Base-by-base conservation (phyloP, 768 basidiomycete species). In the Boletus reticulatus region DNA sequence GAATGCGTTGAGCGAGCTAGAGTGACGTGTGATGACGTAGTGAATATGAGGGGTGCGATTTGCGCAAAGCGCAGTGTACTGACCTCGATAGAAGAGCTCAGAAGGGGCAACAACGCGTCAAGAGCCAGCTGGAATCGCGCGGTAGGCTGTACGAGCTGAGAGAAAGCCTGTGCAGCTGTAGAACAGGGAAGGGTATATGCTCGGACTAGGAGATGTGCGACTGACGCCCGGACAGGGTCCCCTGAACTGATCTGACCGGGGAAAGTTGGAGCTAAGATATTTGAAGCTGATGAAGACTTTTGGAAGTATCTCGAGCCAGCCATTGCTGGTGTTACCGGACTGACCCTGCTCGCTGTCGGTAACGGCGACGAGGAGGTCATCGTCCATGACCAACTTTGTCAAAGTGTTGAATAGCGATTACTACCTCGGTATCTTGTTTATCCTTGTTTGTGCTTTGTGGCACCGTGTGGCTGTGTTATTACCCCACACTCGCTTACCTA, bases 111-210 rank as follows among this genome's bases (percentile, higher is more conserved):
- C 67, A 92, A 74, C 75, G 84, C 86, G 76, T 92, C 89, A 62
- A 92, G 81, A 66, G 89, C 89, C 72, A 91, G 81, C 78, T 90
- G 88, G 73, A 92, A 92, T 59, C 88, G 83, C 73, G 86, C 80
- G 48, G 81, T 84, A 20, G 85, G 84, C 68, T 87, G 87, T 20
- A 91, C 87, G 55, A 89, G 81, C 70, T 89, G 86, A 36, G 78
- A 74, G 70, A 89, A 92, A 1, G 88, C 85, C 64, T 86, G 82
- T 42, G 87, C 85, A 8, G 85, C 88, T 16, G 86, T 84, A 51
- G 87, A 89, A 73, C 89, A 92, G 41, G 89, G 87, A 55, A 88
- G 73, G 57, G 82, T 76, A 71, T 82, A 83, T 10, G 87, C 87
- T 68, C 78, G 79, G 32, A 81, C 75, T 58, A 92, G 77, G 41